Evolutionary conservation across 2,329 filamentous ascomycete genomes (phyloP).

Genomic region (Pyrenophora seminiperda): DNA sequence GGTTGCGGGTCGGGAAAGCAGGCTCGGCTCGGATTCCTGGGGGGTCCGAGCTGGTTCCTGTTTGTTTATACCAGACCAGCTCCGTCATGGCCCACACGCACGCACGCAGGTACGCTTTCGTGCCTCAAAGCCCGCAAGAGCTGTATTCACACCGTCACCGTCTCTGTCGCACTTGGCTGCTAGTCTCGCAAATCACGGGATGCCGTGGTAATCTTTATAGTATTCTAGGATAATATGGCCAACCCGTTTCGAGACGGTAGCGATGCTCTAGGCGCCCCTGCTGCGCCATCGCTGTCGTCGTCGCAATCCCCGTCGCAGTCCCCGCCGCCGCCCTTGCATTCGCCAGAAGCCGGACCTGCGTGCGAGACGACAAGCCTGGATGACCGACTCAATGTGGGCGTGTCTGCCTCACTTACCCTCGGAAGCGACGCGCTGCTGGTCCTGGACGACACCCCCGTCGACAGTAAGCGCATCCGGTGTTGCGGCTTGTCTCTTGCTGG

Average conservation of each 20-base stretch:
- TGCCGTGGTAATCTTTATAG: conserved; percentile 4
- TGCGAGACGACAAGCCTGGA: conserved; percentile 18
- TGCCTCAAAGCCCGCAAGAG: conserved; percentile 3
- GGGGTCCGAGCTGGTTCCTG: conserved; percentile 13
- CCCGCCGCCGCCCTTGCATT: conserved; percentile 20
- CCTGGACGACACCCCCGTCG: conserved; percentile 60
- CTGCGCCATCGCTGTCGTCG: conserved; percentile 40
- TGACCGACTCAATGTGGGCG: conserved; percentile 59
- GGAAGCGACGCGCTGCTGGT: conserved; percentile 65
- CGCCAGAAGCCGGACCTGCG: conserved; percentile 1
- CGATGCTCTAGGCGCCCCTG: conserved; percentile 14
- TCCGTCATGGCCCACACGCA: conserved; percentile 14
- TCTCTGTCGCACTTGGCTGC: background rate
- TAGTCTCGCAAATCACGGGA: background rate
- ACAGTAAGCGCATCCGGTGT: conserved; percentile 53
- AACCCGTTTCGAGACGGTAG: conserved; percentile 10
- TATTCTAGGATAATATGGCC: conserved; percentile 30
- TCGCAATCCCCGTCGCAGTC: conserved; percentile 35
- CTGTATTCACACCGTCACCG: conserved; percentile 2
- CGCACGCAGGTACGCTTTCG: conserved; percentile 6
- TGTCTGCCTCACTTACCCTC: conserved; percentile 65
- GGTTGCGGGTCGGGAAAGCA: background rate
- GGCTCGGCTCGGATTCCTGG: conserved; percentile 17
- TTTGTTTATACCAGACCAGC: conserved; percentile 13
- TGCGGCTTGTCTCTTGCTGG: conserved; percentile 10